phyloP scores from a whole-genome alignment of 2,329 filamentous ascomycete genomes.

The Trichoderma brevicompactum region DNA sequence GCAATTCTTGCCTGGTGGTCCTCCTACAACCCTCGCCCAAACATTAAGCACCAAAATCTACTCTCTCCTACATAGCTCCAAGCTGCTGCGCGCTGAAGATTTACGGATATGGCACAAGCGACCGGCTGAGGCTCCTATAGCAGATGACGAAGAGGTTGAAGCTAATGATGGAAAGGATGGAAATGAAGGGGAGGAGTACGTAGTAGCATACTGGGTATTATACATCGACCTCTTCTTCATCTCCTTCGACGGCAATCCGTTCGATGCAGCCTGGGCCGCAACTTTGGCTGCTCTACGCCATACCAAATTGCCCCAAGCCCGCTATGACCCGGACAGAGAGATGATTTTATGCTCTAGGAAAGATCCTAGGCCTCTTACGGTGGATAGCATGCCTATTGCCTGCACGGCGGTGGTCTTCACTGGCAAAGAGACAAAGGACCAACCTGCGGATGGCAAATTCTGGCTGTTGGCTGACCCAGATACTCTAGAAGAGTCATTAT shows the following conservation, averaged over 20 bases:
- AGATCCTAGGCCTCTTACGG: slow-evolving; percentile 58
- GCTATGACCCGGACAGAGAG: slow-evolving; percentile 83
- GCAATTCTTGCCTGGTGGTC: slow-evolving; percentile 79
- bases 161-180: slow-evolving; percentile 36
- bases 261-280: slow-evolving; percentile 88
- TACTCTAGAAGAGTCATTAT: slow-evolving; percentile 83
- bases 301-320: slow-evolving; percentile 75
- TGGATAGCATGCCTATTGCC: slow-evolving; percentile 73
- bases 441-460: slow-evolving; percentile 52
- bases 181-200: slow-evolving; percentile 44
- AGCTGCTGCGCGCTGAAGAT: slow-evolving; percentile 67
- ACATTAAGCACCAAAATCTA: slow-evolving; percentile 80
- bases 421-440: slow-evolving; percentile 57
- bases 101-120: slow-evolving; percentile 73
- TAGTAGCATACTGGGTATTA: slow-evolving; percentile 91
- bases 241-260: slow-evolving; percentile 87
- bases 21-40: slow-evolving; percentile 80
- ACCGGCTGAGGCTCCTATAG: slow-evolving; percentile 52
- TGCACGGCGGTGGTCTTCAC: slow-evolving; percentile 80
- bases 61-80: slow-evolving; percentile 72
- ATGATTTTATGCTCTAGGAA: slow-evolving; percentile 73
- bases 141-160: slow-evolving; percentile 51
- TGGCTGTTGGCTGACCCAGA: slow-evolving; percentile 92
- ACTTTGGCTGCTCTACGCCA: slow-evolving; percentile 79
- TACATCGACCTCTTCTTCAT: slow-evolving; percentile 97